These are phyloP conservation scores for Fusarium sp. DNA, from an alignment of 2,329 filamentous ascomycete genomes.

Conservation along the genomic window DNA sequence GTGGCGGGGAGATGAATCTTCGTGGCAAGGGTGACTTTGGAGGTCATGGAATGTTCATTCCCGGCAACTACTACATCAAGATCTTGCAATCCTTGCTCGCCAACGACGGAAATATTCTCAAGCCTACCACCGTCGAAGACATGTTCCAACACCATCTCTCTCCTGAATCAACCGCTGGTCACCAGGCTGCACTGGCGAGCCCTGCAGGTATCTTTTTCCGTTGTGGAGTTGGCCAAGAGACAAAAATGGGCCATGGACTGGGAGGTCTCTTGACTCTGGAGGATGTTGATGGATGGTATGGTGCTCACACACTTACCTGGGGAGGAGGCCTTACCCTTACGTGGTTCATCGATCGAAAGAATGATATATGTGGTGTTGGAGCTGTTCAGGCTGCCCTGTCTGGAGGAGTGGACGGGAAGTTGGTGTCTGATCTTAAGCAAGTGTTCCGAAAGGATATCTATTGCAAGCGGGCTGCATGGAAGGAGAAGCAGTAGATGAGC, in stretches of 20 bases:
- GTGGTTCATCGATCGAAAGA: constrained; percentile 64
- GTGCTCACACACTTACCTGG: constrained; percentile 58
- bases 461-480: constrained; percentile 46
- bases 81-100: constrained; percentile 60
- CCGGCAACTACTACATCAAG: constrained; percentile 55
- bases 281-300: constrained; percentile 58
- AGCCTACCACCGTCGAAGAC: constrained; percentile 52
- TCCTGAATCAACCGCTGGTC: constrained; percentile 42
- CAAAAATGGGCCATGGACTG: constrained; percentile 55
- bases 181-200: constrained; percentile 46
- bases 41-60: constrained; percentile 57
- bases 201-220: constrained; percentile 53
- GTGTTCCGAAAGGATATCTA: constrained; percentile 58
- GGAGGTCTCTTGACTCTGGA: constrained; percentile 56
- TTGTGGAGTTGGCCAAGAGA: constrained; percentile 47
- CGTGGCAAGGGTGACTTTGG: constrained; percentile 55
- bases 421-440: constrained; percentile 53
- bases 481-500: neutral
- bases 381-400: constrained; percentile 56
- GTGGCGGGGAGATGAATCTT: constrained; percentile 49
- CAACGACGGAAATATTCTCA: constrained; percentile 63
- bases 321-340: constrained; percentile 59
- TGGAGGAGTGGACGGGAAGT: constrained; percentile 23
- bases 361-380: constrained; percentile 57
- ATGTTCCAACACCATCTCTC: constrained; percentile 63